A percentile compares a stretch with the other conserved stretches of the same genome.
phyloP scores from a whole-genome alignment of 1,284 basidiomycete species.

The Ustilago bromivora region DNA sequence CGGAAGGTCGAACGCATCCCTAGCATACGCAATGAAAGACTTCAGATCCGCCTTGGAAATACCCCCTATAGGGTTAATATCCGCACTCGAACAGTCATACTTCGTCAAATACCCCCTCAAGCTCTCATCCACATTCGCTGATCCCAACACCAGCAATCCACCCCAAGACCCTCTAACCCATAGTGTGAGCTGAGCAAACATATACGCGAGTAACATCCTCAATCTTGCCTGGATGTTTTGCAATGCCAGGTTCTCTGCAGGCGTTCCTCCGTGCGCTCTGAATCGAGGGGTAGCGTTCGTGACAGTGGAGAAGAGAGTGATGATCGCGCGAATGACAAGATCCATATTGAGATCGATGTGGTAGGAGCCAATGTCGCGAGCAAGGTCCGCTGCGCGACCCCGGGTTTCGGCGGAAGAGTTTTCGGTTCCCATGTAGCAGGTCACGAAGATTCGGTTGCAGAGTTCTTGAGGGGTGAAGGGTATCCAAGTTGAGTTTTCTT shows the following conservation, averaged over 20 bases:
- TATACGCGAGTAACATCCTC: slow-evolving; percentile 94
- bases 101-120: slow-evolving; percentile 97
- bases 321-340: slow-evolving; percentile 83
- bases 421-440: slow-evolving; percentile 99
- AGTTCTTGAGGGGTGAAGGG: slow-evolving; percentile 90
- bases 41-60: slow-evolving; percentile 98
- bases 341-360: slow-evolving; percentile 98
- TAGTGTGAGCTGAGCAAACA: slow-evolving; percentile 95
- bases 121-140: slow-evolving; percentile 98
- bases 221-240: slow-evolving; percentile 98
- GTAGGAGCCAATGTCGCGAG: slow-evolving; percentile 83
- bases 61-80: slow-evolving; percentile 97
- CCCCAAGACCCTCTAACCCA: slow-evolving; percentile 89
- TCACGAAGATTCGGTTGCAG: slow-evolving; percentile 88
- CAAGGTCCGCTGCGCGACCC: slow-evolving; percentile 84
- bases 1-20: slow-evolving; percentile 83
- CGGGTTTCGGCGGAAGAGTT: slow-evolving; percentile 91
- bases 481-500: slow-evolving; percentile 81
- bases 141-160: slow-evolving; percentile 91
- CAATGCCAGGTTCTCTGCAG: slow-evolving; percentile 91
- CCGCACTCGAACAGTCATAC: slow-evolving; percentile 84
- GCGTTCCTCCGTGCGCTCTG: slow-evolving; percentile 85
- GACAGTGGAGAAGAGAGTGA: slow-evolving; percentile 84
- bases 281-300: slow-evolving; percentile 87
- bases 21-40: slow-evolving; percentile 89